A percentile compares a stretch with the other conserved stretches of the same genome.
phyloP scores from a whole-genome alignment of 192 early-diverging fungal genomes.

The Backusella australiensis region DNA sequence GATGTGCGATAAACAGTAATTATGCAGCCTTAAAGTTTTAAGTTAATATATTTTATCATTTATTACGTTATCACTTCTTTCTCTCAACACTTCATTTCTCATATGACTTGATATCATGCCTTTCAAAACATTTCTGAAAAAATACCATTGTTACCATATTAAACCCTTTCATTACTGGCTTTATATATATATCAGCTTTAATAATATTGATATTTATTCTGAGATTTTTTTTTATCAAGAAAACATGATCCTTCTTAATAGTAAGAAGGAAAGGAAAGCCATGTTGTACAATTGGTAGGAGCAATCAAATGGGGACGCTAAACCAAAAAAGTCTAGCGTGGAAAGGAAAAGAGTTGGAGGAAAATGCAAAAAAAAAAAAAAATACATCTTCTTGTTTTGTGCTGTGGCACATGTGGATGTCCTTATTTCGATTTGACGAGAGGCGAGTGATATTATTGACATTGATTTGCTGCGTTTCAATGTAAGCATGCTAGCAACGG shows the following conservation, averaged over 20 bases:
- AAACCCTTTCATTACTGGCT: not conserved
- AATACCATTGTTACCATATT: not conserved
- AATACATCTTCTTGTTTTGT: not conserved
- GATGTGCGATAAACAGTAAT: not conserved
- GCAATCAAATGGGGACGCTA: not conserved
- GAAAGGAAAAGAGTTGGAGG: not conserved
- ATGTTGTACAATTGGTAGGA: constrained; percentile 1
- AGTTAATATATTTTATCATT: not conserved
- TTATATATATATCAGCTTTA: not conserved
- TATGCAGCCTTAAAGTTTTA: constrained; percentile 4
- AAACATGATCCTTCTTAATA: not conserved
- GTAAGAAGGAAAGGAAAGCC: not conserved
- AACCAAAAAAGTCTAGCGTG: not conserved
- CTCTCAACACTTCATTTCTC: not conserved
- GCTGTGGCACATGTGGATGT: not conserved
- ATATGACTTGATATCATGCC: not conserved
- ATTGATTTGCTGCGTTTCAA: constrained; percentile 2
- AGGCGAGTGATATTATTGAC: not conserved
- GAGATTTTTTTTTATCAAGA: not conserved
- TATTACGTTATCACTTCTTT: not conserved
- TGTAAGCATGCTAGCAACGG: not conserved
- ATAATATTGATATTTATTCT: not conserved
- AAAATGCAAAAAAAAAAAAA: not conserved
- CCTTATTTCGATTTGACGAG: not conserved
- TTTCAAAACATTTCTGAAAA: not conserved